These are phyloP conservation scores for Acacia pycnantha DNA, from an alignment of 331 rosid species.

Conservation along the genomic window DNA sequence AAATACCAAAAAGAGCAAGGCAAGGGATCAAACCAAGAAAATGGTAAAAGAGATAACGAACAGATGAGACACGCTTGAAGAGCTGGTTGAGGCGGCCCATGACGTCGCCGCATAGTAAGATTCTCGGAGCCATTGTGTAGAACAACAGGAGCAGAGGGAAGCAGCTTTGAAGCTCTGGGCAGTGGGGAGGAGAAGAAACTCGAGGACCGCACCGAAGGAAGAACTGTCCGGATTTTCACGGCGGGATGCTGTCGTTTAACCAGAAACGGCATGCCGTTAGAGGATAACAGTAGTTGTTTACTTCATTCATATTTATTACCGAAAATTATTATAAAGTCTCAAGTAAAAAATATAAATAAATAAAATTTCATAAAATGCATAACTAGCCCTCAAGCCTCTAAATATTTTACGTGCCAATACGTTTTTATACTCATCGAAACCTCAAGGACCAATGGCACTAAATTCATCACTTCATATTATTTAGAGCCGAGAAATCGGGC, in stretches of 20 bases:
- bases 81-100: slow-evolving; percentile 78
- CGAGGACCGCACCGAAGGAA: background rate
- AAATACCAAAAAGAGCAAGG: background rate
- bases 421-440: no score
- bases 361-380: no score
- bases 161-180: background rate
- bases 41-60: slow-evolving; percentile 24
- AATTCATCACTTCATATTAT: no score
- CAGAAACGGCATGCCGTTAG: background rate
- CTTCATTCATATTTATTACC: no score
- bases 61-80: slow-evolving; percentile 86
- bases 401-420: no score
- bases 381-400: no score
- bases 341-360: no score
- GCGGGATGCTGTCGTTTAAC: background rate
- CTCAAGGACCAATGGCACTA: no score
- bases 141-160: background rate
- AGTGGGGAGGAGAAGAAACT: background rate
- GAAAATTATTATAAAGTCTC: no score
- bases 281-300: no score
- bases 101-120: slow-evolving; percentile 89
- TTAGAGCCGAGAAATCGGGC: no score
- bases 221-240: background rate
- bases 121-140: slow-evolving; percentile 70
- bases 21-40: slow-evolving; percentile 29